Base-by-base conservation (phyloP, 2,329 filamentous ascomycete genomes). In the Xylaria polymorpha region DNA sequence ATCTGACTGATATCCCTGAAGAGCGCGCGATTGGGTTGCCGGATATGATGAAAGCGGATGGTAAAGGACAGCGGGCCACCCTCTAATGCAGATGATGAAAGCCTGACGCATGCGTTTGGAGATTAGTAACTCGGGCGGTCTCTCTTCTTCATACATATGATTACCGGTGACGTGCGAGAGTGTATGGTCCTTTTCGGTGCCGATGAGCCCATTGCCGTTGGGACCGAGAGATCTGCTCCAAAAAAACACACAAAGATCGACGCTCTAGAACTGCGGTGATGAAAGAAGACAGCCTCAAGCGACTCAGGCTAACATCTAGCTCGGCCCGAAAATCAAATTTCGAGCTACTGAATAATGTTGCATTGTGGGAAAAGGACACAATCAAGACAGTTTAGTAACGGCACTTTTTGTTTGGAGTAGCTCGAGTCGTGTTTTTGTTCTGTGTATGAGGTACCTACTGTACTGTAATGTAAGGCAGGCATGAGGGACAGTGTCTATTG, bases 51-150 rank as follows among this genome's bases (percentile, higher is more conserved):
- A 58, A 50, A 56, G 18, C 37, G 48, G 8, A 50, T 41, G 59
- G n/a, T 46, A 50, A 61, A 2, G 37, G 64, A n/a, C 59, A 37
- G 59, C 53, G 58, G 18, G 59, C n/a, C 59, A 58, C 18, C 12
- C 59, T 63, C 51, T 46, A 37, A 67, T 63, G 64, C 53, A 55
- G 43, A 43, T 67, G 65, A 61, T 44, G 66, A 10, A 48, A 60
- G 12, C 44, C 20, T 68, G 66, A 64, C 55, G 39, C 35, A 56
- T 53, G 46, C 20, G 10, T 37, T 37, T 58, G 44, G 60, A 63
- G 22, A 58, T 53, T n/a, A 35, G 32, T 35, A 32, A 32, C 29
- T 53, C 25, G 50, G 29, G 14, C 25, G 3, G 15, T 10, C 25
- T 37, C 29, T 20, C 29, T 20, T 35, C 51, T 22, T 37, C 51